Base-by-base conservation (phyloP, 2,329 filamentous ascomycete genomes). In the Monosporascus sp. region DNA sequence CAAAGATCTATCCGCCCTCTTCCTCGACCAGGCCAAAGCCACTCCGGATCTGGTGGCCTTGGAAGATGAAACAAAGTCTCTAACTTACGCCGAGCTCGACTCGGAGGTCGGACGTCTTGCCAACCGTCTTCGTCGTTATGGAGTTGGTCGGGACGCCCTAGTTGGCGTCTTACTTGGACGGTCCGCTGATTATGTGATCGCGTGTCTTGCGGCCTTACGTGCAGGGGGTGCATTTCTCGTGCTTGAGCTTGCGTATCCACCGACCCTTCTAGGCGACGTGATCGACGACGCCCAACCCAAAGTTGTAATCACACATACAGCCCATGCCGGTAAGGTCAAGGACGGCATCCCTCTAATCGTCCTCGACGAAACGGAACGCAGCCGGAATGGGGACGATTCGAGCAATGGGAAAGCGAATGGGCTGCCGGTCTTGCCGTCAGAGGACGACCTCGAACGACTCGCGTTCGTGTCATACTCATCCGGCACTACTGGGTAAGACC, bases 401-500 rank as follows among this genome's bases (percentile, higher is more conserved):
- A 58, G 65, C 2, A 63, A 68, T 31, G 65, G 70, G 22, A 63
- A 77, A n/a, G 65, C 74, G 5, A 73, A 76, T 48, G 68, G 73
- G 50, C 69, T 73, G 9, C 64, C 77, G 17, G 76, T 78, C 11
- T 66, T 85, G 22, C 85, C 86, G 2, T 74, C 78, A 0, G 81
- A 86, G 7, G 78, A 85, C 62, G 88, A 92, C 63, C 71, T 92
- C 51, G 88, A 91, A 58, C 79, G 85, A 44, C 77, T 92, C 20
- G 84, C 86, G 18, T 93, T 92, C 66, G 87, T 92, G n/a, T 87
- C 87, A 1, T 91, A 91, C 70, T 89, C 87, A 1, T 89, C 86
- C 5, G 88, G 88, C 37, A 90, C 88, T 0, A 91, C 88, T 1
- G 88, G 88, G 59, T 64, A 61, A 46, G 43, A 5, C 11, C 3